Conservation (phyloP, 2,329 filamentous ascomycete genomes). For the Hypoxylon sp. region DNA sequence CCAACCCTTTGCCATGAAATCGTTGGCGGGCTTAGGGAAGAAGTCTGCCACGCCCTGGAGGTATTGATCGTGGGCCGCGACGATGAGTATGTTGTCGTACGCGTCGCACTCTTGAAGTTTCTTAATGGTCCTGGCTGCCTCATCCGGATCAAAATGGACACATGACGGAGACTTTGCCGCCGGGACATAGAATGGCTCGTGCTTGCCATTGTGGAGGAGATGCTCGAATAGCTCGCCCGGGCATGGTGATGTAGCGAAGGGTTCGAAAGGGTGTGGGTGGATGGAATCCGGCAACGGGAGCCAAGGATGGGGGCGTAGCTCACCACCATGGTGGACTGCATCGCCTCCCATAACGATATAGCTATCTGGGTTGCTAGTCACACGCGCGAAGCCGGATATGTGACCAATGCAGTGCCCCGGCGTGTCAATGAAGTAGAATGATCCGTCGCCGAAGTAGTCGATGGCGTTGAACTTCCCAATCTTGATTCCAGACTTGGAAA, state of each 20-base stretch:
- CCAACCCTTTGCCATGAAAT: conserved; percentile 63
- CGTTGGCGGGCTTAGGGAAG: conserved; percentile 65
- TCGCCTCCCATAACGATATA: conserved; percentile 51
- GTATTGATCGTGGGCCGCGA: conserved; percentile 45
- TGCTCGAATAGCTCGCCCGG: conserved; percentile 43
- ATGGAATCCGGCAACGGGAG: conserved; percentile 53
- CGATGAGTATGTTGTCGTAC: conserved; percentile 45
- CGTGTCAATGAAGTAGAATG: conserved; percentile 50
- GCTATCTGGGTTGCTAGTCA: conserved; percentile 51
- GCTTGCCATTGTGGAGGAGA: conserved; percentile 55
- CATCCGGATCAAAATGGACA: conserved; percentile 31
- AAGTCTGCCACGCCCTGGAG: conserved; percentile 61
- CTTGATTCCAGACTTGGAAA: conserved; percentile 29
- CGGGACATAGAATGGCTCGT: conserved; percentile 54
- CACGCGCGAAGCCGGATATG: conserved; percentile 48
- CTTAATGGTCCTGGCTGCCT: conserved; percentile 52
- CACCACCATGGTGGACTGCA: conserved; percentile 44
- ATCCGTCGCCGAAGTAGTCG: conserved; percentile 50
- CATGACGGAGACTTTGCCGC: conserved; percentile 22
- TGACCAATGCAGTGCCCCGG: conserved; percentile 50
- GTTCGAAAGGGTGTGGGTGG: conserved; percentile 58
- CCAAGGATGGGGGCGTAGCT: conserved; percentile 45
- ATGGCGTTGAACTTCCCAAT: conserved; percentile 45
- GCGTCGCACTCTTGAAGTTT: conserved; percentile 47
- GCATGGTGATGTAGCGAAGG: conserved; percentile 53